Conservation (phyloP, 2,329 filamentous ascomycete species). For the Pestalotiopsis sp. region DNA sequence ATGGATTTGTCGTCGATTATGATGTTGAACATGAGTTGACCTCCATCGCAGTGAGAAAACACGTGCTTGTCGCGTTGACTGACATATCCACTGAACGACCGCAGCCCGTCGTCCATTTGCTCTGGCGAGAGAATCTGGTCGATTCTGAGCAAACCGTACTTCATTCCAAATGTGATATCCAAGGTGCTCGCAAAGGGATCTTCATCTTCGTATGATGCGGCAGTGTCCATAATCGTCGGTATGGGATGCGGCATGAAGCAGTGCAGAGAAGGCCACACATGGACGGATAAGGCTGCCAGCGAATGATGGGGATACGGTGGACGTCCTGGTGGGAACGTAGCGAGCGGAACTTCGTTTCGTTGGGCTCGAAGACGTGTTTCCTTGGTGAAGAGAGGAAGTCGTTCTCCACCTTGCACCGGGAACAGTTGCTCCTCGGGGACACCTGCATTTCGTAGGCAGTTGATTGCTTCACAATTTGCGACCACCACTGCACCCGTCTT, state of each 20-base stretch:
- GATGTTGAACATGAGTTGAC: conserved; percentile 28
- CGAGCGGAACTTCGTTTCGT: not conserved
- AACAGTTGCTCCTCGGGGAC: conserved; percentile 25
- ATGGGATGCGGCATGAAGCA: conserved; percentile 23
- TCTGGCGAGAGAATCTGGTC: conserved; percentile 14
- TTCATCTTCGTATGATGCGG: conserved; percentile 16
- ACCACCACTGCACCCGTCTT: conserved; percentile 26
- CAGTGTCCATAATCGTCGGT: conserved; percentile 21
- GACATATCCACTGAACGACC: conserved; percentile 18
- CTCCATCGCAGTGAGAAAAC: conserved; percentile 24
- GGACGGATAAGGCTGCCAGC: conserved; percentile 17
- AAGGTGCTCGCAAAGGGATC: conserved; percentile 19
- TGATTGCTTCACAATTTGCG: conserved; percentile 27
- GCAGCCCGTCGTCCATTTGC: conserved; percentile 13
- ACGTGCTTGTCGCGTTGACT: conserved; percentile 15
- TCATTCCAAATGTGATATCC: conserved; percentile 23
- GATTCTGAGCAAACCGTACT: conserved; percentile 20
- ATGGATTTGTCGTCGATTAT: conserved; percentile 21
- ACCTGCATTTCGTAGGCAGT: conserved; percentile 21
- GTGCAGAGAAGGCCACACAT: conserved; percentile 27
- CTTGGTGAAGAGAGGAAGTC: conserved; percentile 24
- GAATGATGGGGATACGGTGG: conserved; percentile 2
- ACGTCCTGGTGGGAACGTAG: not conserved
- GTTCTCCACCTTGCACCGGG: conserved; percentile 24
- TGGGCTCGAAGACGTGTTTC: not conserved